Percentiles rank a stretch among this genome's conserved stretches.
Conservation (phyloP, 345 rosid genomes). For the Citrus unshiu region DNA sequence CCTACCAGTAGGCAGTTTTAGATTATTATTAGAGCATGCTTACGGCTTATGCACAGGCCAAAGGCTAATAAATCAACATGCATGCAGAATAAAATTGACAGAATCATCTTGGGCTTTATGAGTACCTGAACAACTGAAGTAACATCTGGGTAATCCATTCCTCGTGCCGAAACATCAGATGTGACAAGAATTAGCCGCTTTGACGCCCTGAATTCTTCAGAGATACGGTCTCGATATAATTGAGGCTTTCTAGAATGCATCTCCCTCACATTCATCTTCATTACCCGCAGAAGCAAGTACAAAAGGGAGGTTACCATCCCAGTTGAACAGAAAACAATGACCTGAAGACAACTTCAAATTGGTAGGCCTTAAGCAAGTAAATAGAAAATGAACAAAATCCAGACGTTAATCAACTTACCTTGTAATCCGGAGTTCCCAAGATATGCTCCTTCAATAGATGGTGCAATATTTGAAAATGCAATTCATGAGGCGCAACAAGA, state of each 20-base stretch:
- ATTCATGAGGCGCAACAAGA: conserved; percentile 65
- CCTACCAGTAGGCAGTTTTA: conserved; percentile 37
- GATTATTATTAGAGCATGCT: not conserved
- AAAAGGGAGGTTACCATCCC: conserved; percentile 87
- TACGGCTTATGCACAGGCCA: not conserved
- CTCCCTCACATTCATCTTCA: conserved; percentile 87
- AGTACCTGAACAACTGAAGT: conserved; percentile 95
- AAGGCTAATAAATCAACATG: not conserved
- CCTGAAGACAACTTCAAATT: conserved; percentile 39
- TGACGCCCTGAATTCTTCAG: conserved; percentile 83
- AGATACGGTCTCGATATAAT: conserved; percentile 64
- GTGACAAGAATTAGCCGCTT: conserved; percentile 74
- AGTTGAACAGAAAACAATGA: conserved; percentile 86
- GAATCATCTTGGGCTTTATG: not conserved
- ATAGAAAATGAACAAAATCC: not conserved
- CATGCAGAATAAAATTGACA: not conserved
- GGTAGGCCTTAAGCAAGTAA: conserved; percentile 14
- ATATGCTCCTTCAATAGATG: conserved; percentile 72
- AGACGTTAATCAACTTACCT: conserved; percentile 42
- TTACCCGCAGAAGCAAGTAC: conserved; percentile 66
- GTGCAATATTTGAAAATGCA: conserved; percentile 71
- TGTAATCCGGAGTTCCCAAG: conserved; percentile 52
- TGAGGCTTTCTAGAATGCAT: conserved; percentile 92
- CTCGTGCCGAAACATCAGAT: conserved; percentile 92
- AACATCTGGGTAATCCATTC: conserved; percentile 95